Evolutionary conservation across 23 red algal genomes (phyloP).

Genomic region (Agarophyton chilense): DNA sequence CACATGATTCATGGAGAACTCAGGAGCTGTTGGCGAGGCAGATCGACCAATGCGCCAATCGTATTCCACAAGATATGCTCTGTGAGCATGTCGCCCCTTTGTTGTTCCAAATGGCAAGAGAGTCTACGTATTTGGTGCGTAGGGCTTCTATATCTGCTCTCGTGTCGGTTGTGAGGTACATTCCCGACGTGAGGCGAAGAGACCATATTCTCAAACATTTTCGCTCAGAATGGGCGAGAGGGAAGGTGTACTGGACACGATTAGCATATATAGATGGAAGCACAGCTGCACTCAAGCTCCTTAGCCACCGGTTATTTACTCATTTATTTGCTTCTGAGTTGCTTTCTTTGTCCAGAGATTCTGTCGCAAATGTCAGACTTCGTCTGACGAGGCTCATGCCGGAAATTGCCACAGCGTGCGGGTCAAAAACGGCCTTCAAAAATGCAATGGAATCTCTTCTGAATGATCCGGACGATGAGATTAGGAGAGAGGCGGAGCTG

Average conservation of each 20-base stretch:
- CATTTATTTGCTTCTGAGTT: slow-evolving; percentile 73
- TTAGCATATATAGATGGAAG: slow-evolving; percentile 81
- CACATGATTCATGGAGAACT: slow-evolving; percentile 87
- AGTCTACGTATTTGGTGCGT: slow-evolving; percentile 79
- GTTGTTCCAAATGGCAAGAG: slow-evolving; percentile 87
- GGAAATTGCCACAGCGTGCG: slow-evolving; percentile 58
- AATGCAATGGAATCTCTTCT: slow-evolving; percentile 64
- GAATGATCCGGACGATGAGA: slow-evolving; percentile 61
- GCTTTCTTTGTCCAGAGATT: slow-evolving; percentile 58
- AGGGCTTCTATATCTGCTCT: slow-evolving; percentile 79
- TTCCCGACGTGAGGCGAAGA: slow-evolving; percentile 72
- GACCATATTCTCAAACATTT: slow-evolving; percentile 92
- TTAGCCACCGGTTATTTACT: slow-evolving; percentile 62
- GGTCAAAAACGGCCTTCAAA: slow-evolving; percentile 55
- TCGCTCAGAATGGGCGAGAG: slow-evolving; percentile 83
- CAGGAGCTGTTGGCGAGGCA: slow-evolving; percentile 84
- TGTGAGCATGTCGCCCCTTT: slow-evolving; percentile 85
- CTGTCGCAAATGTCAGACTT: slow-evolving; percentile 79
- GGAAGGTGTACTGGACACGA: slow-evolving; percentile 90
- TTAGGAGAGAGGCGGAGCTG: slow-evolving; percentile 38
- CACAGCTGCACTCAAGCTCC: slow-evolving; percentile 59
- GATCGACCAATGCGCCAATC: slow-evolving; percentile 66
- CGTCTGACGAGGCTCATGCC: slow-evolving; percentile 69
- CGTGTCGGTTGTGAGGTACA: slow-evolving; percentile 68
- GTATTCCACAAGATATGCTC: slow-evolving; percentile 85